Conservation (phyloP, 257 asterid species). For the Ballota nigra region DNA sequence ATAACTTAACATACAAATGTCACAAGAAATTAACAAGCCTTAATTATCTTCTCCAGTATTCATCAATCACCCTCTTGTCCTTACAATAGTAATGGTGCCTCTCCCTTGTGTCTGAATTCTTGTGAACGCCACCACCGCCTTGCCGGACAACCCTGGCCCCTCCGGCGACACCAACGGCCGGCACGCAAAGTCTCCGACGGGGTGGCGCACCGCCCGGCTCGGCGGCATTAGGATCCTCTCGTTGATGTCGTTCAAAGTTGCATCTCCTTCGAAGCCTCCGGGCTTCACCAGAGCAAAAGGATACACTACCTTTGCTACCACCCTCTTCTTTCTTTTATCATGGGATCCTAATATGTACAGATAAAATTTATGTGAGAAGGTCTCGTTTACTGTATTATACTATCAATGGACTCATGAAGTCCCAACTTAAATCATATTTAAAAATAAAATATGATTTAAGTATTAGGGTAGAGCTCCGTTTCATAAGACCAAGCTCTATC, state of each 20-base stretch:
- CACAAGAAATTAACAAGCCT: not conserved
- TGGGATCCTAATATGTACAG: slow-evolving; percentile 19
- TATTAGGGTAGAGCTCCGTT: no score
- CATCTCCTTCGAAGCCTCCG: slow-evolving; percentile 73
- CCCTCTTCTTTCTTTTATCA: slow-evolving; percentile 38
- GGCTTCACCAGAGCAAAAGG: slow-evolving; percentile 91
- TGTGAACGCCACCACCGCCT: slow-evolving; percentile 81
- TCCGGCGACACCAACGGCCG: slow-evolving; percentile 62
- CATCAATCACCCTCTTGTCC: slow-evolving; percentile 65
- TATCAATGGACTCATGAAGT: no score
- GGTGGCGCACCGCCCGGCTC: slow-evolving; percentile 78
- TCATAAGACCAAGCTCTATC: no score
- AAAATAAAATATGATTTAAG: no score
- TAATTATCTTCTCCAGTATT: not conserved
- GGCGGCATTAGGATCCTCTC: slow-evolving; percentile 88
- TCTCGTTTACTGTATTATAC: no score
- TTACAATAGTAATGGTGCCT: slow-evolving; percentile 81
- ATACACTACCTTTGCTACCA: slow-evolving; percentile 54
- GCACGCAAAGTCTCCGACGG: slow-evolving; percentile 90
- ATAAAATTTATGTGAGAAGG: no score
- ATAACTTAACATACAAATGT: not conserved
- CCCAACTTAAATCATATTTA: no score
- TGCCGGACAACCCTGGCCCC: slow-evolving; percentile 90
- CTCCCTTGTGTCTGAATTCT: slow-evolving; percentile 89
- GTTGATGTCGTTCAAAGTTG: slow-evolving; percentile 76